These are phyloP conservation scores for Pseudocercospora vitis DNA, from an alignment of 2,329 filamentous ascomycete species.

Conservation along the genomic window DNA sequence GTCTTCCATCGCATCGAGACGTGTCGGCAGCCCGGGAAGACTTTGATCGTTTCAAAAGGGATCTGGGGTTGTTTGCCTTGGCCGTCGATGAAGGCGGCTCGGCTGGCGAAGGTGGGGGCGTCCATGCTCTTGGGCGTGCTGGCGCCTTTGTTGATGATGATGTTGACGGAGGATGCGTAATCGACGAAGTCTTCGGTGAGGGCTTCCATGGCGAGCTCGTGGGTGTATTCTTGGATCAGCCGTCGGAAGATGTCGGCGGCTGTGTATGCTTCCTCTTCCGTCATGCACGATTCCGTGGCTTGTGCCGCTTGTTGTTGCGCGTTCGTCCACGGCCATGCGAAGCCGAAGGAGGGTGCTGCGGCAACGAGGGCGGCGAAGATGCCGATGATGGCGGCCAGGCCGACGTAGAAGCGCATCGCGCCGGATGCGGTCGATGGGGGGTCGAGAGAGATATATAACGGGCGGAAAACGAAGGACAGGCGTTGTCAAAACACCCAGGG, in stretches of 20 bases:
- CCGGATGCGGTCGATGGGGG: background rate
- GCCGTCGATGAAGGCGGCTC: conserved; percentile 27
- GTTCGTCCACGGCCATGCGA: conserved; percentile 6
- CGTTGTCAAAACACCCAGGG: background rate
- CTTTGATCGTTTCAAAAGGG: conserved; percentile 31
- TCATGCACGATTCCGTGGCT: conserved; percentile 28
- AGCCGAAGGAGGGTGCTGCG: conserved; percentile 9
- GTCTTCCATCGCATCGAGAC: conserved; percentile 34
- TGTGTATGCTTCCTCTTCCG: conserved; percentile 20
- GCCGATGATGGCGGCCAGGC: conserved; percentile 16
- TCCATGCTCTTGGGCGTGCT: conserved; percentile 27
- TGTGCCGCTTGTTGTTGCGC: background rate
- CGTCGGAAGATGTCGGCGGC: conserved; percentile 33
- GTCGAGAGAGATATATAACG: background rate
- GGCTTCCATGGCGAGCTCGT: conserved; percentile 26
- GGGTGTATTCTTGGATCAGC: conserved; percentile 35
- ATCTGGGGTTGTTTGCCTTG: conserved; percentile 32
- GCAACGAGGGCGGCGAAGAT: conserved; percentile 11
- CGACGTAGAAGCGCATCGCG: conserved; percentile 24
- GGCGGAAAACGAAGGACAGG: background rate
- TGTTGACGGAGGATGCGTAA: conserved; percentile 36
- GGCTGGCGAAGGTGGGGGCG: conserved; percentile 26
- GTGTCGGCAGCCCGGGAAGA: conserved; percentile 33
- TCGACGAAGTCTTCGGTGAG: conserved; percentile 34
- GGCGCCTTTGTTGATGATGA: conserved; percentile 35